phyloP scores from a whole-genome alignment of 2,329 filamentous ascomycete genomes.

The Ambrosiella xylebori region DNA sequence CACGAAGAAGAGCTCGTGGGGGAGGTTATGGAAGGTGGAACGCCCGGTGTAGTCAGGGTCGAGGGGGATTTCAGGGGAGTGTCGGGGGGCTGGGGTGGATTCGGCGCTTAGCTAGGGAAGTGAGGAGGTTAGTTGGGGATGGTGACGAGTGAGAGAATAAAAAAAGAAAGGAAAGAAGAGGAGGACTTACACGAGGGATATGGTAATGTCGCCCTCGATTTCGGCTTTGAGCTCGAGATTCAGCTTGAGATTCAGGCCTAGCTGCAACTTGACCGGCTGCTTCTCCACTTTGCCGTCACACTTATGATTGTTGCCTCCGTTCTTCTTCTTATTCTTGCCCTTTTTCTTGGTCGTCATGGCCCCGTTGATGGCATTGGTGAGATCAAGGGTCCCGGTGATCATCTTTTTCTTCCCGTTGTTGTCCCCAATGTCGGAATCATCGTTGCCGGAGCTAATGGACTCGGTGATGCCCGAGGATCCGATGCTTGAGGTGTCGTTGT shows the following conservation, averaged over 20 bases:
- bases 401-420: neutral
- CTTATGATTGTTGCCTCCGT: neutral
- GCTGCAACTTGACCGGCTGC: conserved; percentile 27
- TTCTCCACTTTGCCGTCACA: neutral
- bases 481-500: neutral
- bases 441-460: neutral
- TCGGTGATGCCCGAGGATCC: neutral
- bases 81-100: conserved; percentile 15
- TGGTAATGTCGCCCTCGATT: conserved; percentile 57
- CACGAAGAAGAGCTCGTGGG: conserved; percentile 20
- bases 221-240: conserved; percentile 65
- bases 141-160: neutral
- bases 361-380: neutral
- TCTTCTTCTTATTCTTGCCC: conserved; percentile 4
- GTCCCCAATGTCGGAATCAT: neutral
- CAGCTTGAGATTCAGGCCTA: conserved; percentile 60
- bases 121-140: neutral
- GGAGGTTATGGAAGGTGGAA: conserved; percentile 9
- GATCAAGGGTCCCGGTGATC: conserved; percentile 5
- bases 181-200: conserved; percentile 41
- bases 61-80: conserved; percentile 16
- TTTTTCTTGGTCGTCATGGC: conserved; percentile 3
- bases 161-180: neutral
- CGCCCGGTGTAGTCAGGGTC: conserved; percentile 13
- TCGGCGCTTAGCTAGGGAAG: conserved; percentile 16